Base-by-base conservation (phyloP, 176 grass and related monocot species). In the Triticum aestivum region DNA sequence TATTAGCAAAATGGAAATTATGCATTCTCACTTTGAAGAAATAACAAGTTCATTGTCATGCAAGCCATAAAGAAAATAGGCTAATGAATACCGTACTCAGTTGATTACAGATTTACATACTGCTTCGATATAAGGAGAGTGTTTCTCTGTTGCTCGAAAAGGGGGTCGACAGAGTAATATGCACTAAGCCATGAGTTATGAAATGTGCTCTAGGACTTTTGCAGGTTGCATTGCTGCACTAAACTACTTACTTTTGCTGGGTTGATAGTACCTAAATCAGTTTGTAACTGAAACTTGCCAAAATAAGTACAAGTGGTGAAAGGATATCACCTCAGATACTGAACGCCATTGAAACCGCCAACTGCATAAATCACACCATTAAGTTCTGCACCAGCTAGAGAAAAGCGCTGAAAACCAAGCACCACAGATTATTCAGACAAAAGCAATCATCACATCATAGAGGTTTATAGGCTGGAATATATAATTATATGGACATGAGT, bases 341-440 rank as follows among this genome's bases (percentile, higher is more conserved):
- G 84, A 45, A 73, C 14, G 21, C 95, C 87, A 2, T 93, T 89
- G 87, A 90, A 98, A 64, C 95, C 95, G 37, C 95, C 95, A 85
- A 95, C 83, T 65, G 95, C 89, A 82, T 95, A 98, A 73, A 98
- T 82, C 44, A 13, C 82, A 65, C 95, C 89, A 51, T 98, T 85
- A 51, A 95, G 91, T 80, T 85, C 89, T 12, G 58, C 89, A 52
- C 89, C 91, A 30, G 85, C 87, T 72, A 94, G 88, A 79, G 93
- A 71, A 90, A 94, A 98, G 38, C 93, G 84, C 95, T 98, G 87
- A 65, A 89, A 62, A 84, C 61, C 13, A 76, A 89, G 69, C 17
- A 49, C 13, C 18, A 68, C 3, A 83, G 72, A 56, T 83, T 79
- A 69, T 32, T 66, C 56, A 79, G 51, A 5, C 56, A 65, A 90